Evolutionary conservation across 768 basidiomycete species (phyloP), one percentile per base, ranked within the genome.

Genomic region (Leucocoprinus leucothites): DNA sequence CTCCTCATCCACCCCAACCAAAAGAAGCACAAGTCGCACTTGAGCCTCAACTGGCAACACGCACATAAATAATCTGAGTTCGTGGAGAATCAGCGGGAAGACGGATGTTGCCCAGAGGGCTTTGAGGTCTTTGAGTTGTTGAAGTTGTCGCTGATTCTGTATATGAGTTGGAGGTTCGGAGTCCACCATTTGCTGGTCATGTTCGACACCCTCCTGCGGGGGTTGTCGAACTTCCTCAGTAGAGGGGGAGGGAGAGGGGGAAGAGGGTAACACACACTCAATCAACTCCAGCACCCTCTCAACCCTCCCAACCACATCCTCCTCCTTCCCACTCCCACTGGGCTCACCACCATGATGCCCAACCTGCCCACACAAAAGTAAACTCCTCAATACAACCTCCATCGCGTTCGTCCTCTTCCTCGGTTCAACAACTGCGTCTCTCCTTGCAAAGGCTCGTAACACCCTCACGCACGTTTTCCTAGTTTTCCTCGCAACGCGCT

Each of bases 221-320:
- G 31, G 6, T 31, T 11, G 6, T 5, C 11, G 6, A 5, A 31
- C 31, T 31, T 31, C 31, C 11, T 5, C 5, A 31, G 31, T 5
- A 5, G 31, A 31, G 5, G 31, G 11, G 11, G 31, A 31, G 6
- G 31, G 3, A 36, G 14, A 18, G 11, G 46, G 58, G 86, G 86
- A 1, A 91, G 69, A 28, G 14, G 38, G 38, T n/a, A 38, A 38
- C 38, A 89, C 64, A 51, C 72, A 71, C 59, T 86, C 80, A 41
- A 89, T 60, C 46, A 92, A 72, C 43, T 70, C 68, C 61, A 80
- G 82, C 2, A 82, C 69, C 61, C 87, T 84, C 28, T 73, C 65
- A 2, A 86, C 60, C 49, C 82, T 84, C 56, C 76, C 72, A 0
- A 75, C 77, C 1, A 87, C 87, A 62, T 91, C 87, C 8, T 69